Percentiles rank a stretch among this genome's conserved stretches.
Conservation (phyloP, 768 basidiomycete species). For the Tylopilus vinaceipallidus region DNA sequence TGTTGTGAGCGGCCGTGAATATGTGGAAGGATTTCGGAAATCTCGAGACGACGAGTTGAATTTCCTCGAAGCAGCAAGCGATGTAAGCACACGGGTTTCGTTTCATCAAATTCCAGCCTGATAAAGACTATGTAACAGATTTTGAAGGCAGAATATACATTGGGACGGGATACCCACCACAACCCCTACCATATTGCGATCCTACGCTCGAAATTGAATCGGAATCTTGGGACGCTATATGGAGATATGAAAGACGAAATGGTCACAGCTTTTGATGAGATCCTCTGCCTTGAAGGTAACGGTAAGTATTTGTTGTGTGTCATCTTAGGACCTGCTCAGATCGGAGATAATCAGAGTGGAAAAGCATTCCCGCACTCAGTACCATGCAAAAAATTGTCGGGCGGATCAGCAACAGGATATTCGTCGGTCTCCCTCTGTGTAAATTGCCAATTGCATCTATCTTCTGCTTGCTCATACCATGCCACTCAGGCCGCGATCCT, state of each 20-base stretch:
- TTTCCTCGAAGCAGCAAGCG: constrained; percentile 23
- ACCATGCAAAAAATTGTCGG: constrained; percentile 3
- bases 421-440: constrained; percentile 21
- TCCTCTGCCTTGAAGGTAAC: constrained; percentile 26
- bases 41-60: constrained; percentile 41
- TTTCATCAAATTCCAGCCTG: neutral
- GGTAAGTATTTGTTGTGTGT: constrained; percentile 9
- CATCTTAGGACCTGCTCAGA: no score
- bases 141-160: constrained; percentile 37
- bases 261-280: constrained; percentile 37
- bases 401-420: constrained; percentile 9
- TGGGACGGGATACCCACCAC: constrained; percentile 31
- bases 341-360: constrained; percentile 9
- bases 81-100: neutral
- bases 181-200: constrained; percentile 33
- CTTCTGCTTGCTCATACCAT: neutral
- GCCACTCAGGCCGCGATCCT: constrained; percentile 7
- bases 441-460: neutral
- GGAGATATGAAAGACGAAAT: constrained; percentile 46
- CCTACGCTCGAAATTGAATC: constrained; percentile 32
- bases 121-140: constrained; percentile 21
- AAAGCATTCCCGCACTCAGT: constrained; percentile 3
- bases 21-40: constrained; percentile 40
- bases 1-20: constrained; percentile 30
- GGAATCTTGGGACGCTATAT: constrained; percentile 39